phyloP scores from a whole-genome alignment of 2,329 filamentous ascomycete species.

The Colletotrichum sp. region DNA sequence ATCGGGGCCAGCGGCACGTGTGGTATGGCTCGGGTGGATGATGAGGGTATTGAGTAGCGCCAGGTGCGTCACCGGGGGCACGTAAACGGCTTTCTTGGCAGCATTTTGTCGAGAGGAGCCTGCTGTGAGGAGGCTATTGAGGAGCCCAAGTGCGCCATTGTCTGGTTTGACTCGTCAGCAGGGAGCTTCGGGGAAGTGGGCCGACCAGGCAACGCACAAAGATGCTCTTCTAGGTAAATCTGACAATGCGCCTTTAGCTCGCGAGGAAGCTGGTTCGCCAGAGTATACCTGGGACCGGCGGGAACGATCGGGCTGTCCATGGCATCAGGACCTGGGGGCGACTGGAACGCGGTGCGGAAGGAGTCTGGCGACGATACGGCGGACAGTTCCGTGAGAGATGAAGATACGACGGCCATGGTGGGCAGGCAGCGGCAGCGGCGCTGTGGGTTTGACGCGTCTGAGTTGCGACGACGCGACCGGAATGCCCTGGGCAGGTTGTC shows the following conservation, averaged over 20 bases:
- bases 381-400: not conserved
- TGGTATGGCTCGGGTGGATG: slow-evolving; percentile 83
- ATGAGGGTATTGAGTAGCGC: slow-evolving; percentile 80
- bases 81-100: slow-evolving; percentile 51
- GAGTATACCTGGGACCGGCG: not conserved
- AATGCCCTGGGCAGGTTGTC: not conserved
- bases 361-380: slow-evolving; percentile 7
- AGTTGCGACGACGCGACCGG: slow-evolving; percentile 4
- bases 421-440: not conserved
- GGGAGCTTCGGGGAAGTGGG: not conserved
- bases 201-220: slow-evolving; percentile 55
- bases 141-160: slow-evolving; percentile 15
- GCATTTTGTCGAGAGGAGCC: slow-evolving; percentile 41
- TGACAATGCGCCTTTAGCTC: slow-evolving; percentile 71
- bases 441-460: slow-evolving; percentile 13
- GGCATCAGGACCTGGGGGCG: not conserved
- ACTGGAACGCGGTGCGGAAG: slow-evolving; percentile 13
- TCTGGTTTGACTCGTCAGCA: not conserved
- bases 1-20: slow-evolving; percentile 67
- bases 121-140: slow-evolving; percentile 62
- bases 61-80: slow-evolving; percentile 76
- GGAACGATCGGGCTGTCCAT: not conserved
- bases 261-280: slow-evolving; percentile 60
- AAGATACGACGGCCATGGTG: not conserved
- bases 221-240: slow-evolving; percentile 77